Base-by-base conservation (phyloP, 441 rosid species). In the Brassica hybrid region DNA sequence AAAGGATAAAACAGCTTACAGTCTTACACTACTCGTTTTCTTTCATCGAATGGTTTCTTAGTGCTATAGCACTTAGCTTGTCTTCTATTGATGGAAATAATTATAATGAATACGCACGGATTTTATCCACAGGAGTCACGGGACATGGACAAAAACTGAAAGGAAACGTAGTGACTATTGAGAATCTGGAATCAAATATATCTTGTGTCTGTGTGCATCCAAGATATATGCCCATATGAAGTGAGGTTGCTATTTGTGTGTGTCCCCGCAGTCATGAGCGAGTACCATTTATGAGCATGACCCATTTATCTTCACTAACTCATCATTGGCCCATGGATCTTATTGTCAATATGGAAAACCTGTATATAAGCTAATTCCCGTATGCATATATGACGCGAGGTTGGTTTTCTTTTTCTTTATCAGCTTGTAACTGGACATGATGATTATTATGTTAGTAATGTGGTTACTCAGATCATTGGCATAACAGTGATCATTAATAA, bases 11-110 rank as follows among this genome's bases (percentile, higher is more conserved):
- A 19, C 6, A 58, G 30, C 14, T 19, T 17, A 18, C 7, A 25
- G 32, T 19, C 62, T 58, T 21, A 58, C 62, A 58, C 30, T 18
- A 19, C 62, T 19, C n/a, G 62, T 57, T 57, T 57, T n/a, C n/a
- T n/a, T n/a, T 19, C 13, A 57, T 19, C 62, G 30, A 7, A 52
- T 45, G 52, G 48, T 45, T n/a, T n/a, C n/a, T n/a, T n/a, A n/a
- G n/a, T n/a, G n/a, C n/a, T 3, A 12, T 12, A 43, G 50, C 50
- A 38, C 45, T 2, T 43, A 43, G 50, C 50, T 43, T 43, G 50
- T 43, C n/a, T 43, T 11, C 50, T 43, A 10, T 10, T 43, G 50
- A 43, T 43, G 50, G 50, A 43, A 5, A 43, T 43, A 43, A 11
- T 43, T 11, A 43, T 11, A 43, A 43, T 43, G 50, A 43, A 43